A percentile compares a stretch with the other conserved stretches of the same genome.
Evolutionary conservation across 352 stramenopile genomes (phyloP).

Genomic region (Phytophthora litchii): DNA sequence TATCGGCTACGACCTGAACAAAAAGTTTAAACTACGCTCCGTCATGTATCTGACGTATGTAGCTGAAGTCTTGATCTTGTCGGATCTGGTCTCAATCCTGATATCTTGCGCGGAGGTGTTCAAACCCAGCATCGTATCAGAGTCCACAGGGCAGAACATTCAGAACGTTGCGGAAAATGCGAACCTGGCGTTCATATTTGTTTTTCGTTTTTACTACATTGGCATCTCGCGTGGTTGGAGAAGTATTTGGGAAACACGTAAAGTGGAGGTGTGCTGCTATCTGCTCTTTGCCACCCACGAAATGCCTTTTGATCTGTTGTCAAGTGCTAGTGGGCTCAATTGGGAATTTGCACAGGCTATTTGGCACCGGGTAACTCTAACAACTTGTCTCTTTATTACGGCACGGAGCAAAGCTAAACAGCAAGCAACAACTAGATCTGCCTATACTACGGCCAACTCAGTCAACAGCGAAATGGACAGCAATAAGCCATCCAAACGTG

Average conservation of each 20-base stretch:
- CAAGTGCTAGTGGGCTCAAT: slow-evolving; percentile 25
- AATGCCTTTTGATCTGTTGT: slow-evolving; percentile 39
- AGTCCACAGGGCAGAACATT: slow-evolving; percentile 4
- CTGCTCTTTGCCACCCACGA: slow-evolving; percentile 49
- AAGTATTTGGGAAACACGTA: slow-evolving; percentile 26
- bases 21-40: slow-evolving; percentile 40
- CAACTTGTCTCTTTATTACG: slow-evolving; percentile 38
- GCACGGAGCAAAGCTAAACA: slow-evolving; percentile 24
- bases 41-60: slow-evolving; percentile 37
- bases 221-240: slow-evolving; percentile 31
- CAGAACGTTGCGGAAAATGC: slow-evolving; percentile 30
- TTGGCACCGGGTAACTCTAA: slow-evolving; percentile 46
- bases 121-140: slow-evolving; percentile 1
- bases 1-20: slow-evolving; percentile 42
- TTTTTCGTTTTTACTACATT: slow-evolving; percentile 51
- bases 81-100: slow-evolving; percentile 18
- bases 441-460: slow-evolving; percentile 2
- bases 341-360: slow-evolving; percentile 52
- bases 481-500: not conserved
- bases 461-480: slow-evolving; percentile 4
- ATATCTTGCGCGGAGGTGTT: slow-evolving; percentile 18
- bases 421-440: not conserved
- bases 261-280: slow-evolving; percentile 36
- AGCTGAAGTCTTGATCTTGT: slow-evolving; percentile 33
- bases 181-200: slow-evolving; percentile 33